Base-by-base conservation (phyloP, 2,329 filamentous ascomycete genomes). In the Colletotrichum horii region DNA sequence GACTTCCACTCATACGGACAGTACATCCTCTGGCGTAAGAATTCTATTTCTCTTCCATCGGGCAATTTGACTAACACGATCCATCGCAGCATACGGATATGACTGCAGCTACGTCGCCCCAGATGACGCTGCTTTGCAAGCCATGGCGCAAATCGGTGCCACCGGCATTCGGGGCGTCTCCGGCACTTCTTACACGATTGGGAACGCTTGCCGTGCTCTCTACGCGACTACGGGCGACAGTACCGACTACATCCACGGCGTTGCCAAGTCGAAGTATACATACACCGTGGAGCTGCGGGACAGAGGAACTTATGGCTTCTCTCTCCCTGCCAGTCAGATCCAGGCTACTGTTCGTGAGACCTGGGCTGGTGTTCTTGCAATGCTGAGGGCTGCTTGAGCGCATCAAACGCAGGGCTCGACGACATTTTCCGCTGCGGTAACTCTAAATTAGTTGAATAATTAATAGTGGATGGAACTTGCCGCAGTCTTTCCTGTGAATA, bases 1-100 rank as follows among this genome's bases (percentile, higher is more conserved):
- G 92, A 94, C 82, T 91, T 90, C 80, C 92, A 94, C 83, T 88
- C 90, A 0, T 94, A 93, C 83, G 89, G 88, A 14, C 91, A 93
- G 71, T 78, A 77, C 60, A 78, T 78, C 16, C 75, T 78, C 6
- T 78, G 74, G 76, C 77, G 76, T 78, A 48, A 60, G 73, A 43
- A 4, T 5, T 3, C 4, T 38, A 2, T 16, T 4, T 19, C 6
- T 30, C 12, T 56, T 16, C 2, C 7, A 9, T 48, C 1, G 9
- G 22, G 3, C 1, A 6, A 3, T 2, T 0, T 12, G 8, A 16
- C 66, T 69, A 12, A 69, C 19, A 8, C 19, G 14, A 6, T 7
- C 0, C 0, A 6, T n/a, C 11, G 8, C 15, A 78, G 77, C 77
- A 6, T 78, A 48, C 24, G 77, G 74, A 3, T 77, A 78, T 30